Evolutionary conservation across 2,329 filamentous ascomycete species (phyloP).

Genomic region (Cadophora sp.): DNA sequence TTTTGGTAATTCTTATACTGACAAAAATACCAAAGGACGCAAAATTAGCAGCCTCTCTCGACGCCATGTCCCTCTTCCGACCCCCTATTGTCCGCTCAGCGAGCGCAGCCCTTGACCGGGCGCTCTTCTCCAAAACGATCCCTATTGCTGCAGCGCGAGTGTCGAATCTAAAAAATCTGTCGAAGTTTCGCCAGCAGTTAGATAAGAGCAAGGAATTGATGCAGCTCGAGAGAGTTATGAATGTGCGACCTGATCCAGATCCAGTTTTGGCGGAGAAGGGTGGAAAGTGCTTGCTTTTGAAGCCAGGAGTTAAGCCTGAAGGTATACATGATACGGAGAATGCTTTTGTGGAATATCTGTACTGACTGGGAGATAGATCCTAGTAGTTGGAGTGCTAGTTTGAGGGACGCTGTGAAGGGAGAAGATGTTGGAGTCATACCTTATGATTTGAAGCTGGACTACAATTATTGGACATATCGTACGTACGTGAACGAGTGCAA

Average conservation of each 20-base stretch:
- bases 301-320: constrained; percentile 59
- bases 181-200: constrained; percentile 71
- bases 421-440: constrained; percentile 75
- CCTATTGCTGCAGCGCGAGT: constrained; percentile 81
- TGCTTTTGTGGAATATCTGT: background rate
- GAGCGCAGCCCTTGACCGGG: constrained; percentile 80
- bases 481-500: constrained; percentile 43
- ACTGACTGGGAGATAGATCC: constrained; percentile 55
- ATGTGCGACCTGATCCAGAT: constrained; percentile 69
- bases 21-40: constrained; percentile 29
- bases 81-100: constrained; percentile 79
- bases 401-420: constrained; percentile 71
- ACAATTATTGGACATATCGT: constrained; percentile 88
- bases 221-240: constrained; percentile 64
- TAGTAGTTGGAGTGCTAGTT: constrained; percentile 76
- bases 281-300: constrained; percentile 66
- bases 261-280: constrained; percentile 58
- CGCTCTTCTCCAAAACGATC: constrained; percentile 80
- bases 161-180: constrained; percentile 76
- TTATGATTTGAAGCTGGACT: constrained; percentile 78
- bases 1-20: background rate
- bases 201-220: constrained; percentile 71
- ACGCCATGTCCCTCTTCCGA: constrained; percentile 68
- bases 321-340: constrained; percentile 43
- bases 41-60: constrained; percentile 28